phyloP scores from a whole-genome alignment of 2,329 filamentous ascomycete species.

The Fusarium sp. region DNA sequence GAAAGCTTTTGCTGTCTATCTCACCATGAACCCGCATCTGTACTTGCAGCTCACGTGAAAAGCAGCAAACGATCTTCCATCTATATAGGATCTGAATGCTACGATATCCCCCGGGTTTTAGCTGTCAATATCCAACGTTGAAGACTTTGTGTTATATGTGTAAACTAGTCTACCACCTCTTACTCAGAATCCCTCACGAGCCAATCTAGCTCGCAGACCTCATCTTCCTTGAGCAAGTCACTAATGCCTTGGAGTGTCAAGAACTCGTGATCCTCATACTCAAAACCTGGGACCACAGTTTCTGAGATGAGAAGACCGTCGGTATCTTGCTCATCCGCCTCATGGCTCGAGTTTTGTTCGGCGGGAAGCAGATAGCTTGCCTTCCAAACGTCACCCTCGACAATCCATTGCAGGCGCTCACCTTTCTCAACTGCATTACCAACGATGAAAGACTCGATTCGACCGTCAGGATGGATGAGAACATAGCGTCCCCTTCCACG shows the following conservation, averaged over 20 bases:
- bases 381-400: slow-evolving; percentile 76
- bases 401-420: slow-evolving; percentile 74
- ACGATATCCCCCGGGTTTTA: background rate
- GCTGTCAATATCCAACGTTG: no score
- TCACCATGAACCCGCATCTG: background rate
- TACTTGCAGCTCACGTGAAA: no score
- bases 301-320: slow-evolving; percentile 73
- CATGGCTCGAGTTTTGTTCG: slow-evolving; percentile 7
- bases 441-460: slow-evolving; percentile 73
- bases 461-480: slow-evolving; percentile 67
- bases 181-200: slow-evolving; percentile 48
- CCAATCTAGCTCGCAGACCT: slow-evolving; percentile 61
- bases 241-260: slow-evolving; percentile 62
- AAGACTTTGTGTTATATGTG: background rate
- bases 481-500: slow-evolving; percentile 72
- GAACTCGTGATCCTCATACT: slow-evolving; percentile 75
- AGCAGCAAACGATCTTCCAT: background rate
- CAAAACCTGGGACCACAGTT: slow-evolving; percentile 75
- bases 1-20: background rate
- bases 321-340: slow-evolving; percentile 51
- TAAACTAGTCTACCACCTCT: background rate
- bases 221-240: slow-evolving; percentile 63
- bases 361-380: slow-evolving; percentile 65
- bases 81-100: no score
- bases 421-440: slow-evolving; percentile 66